These are phyloP conservation scores for Trematosphaeria pertusa DNA, from an alignment of 2,329 filamentous ascomycete genomes.

Conservation along the genomic window DNA sequence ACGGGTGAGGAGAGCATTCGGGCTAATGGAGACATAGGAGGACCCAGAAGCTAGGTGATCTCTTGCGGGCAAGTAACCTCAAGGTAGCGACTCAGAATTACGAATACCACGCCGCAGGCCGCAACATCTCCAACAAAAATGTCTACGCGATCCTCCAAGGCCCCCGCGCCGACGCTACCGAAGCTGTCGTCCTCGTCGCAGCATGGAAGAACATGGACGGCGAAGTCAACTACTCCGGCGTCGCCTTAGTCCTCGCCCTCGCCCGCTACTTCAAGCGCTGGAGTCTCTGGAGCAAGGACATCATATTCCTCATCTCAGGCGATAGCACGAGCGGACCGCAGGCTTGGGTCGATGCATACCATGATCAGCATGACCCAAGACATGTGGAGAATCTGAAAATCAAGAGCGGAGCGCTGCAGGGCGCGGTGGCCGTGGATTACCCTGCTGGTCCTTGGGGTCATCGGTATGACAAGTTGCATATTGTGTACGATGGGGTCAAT, in stretches of 20 bases:
- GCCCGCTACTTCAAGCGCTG: constrained; percentile 96
- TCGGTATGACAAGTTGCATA: constrained; percentile 85
- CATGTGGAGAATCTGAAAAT: constrained; percentile 78
- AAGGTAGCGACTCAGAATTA: constrained; percentile 91
- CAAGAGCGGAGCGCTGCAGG: constrained; percentile 93
- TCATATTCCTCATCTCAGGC: constrained; percentile 86
- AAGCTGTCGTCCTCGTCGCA: constrained; percentile 91
- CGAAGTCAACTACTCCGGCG: constrained; percentile 82
- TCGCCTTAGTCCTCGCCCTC: constrained; percentile 84
- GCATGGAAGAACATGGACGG: constrained; percentile 85
- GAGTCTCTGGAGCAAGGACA: constrained; percentile 99
- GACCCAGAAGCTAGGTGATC: constrained; percentile 74
- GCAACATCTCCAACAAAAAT: constrained; percentile 81
- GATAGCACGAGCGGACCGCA: constrained; percentile 91
- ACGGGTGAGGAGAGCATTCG: no score
- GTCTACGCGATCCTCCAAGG: constrained; percentile 93
- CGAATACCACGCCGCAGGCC: constrained; percentile 79
- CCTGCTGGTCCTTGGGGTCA: constrained; percentile 72
- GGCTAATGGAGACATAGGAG: no score
- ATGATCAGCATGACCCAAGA: constrained; percentile 79
- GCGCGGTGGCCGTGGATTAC: constrained; percentile 92
- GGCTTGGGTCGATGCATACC: constrained; percentile 97
- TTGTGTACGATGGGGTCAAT: constrained; percentile 95
- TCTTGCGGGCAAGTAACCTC: constrained; percentile 79
- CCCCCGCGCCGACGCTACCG: constrained; percentile 92